Evolutionary conservation across 164 flowering plant genomes (phyloP).

Genomic region (Sextonia rubra): DNA sequence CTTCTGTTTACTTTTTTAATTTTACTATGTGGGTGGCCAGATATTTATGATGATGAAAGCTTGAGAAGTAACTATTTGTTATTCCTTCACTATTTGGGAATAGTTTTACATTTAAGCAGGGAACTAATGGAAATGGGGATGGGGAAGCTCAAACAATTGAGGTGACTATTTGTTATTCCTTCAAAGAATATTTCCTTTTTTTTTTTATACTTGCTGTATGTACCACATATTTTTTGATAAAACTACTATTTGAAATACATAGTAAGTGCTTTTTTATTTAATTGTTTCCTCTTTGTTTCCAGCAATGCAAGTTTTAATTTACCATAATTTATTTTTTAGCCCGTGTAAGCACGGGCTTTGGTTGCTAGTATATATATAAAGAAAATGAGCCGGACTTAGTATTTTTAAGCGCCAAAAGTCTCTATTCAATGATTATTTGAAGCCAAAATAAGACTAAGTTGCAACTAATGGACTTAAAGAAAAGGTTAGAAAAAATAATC

Average conservation of each 20-base stretch:
- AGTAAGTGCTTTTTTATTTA: no score
- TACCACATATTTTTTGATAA: slow-evolving; percentile 25
- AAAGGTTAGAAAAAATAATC: no score
- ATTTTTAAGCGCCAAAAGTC: no score
- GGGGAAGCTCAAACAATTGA: slow-evolving; percentile 29
- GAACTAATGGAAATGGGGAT: slow-evolving; percentile 21
- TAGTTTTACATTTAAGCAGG: slow-evolving; percentile 56
- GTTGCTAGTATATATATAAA: no score
- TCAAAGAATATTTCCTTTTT: slow-evolving; percentile 9
- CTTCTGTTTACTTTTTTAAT: not conserved
- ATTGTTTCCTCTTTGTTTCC: not conserved
- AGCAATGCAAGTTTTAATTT: slow-evolving; percentile 91
- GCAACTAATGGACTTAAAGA: no score
- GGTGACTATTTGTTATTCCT: slow-evolving; percentile 59
- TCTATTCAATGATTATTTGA: no score
- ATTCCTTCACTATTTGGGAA: not conserved
- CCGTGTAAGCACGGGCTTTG: no score
- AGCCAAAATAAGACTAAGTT: no score
- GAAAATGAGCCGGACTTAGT: no score
- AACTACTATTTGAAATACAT: not conserved
- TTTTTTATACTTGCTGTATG: not conserved
- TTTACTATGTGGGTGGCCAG: not conserved
- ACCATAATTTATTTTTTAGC: no score
- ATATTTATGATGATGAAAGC: not conserved
- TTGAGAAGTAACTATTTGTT: not conserved